A percentile compares a stretch with the other conserved stretches of the same genome.
Evolutionary conservation across 306 rosid genomes (phyloP).

Genomic region (Prunus mume): DNA sequence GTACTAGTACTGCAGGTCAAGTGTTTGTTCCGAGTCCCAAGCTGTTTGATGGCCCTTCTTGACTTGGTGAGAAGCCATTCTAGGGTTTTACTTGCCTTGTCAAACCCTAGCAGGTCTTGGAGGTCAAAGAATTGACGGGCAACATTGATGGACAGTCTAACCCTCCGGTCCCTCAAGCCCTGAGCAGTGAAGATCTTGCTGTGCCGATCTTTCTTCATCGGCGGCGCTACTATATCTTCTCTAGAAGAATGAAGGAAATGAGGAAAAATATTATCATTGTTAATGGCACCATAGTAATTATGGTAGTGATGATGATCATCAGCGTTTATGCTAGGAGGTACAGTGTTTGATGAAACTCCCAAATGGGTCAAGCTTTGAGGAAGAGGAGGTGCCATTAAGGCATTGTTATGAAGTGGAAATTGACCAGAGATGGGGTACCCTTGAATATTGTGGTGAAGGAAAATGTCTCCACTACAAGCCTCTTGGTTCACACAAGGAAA

Average conservation of each 20-base stretch:
- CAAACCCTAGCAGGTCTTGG: constrained; percentile 93
- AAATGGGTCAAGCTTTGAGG: constrained; percentile 3
- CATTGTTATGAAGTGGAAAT: constrained; percentile 25
- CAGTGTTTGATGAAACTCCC: not conserved
- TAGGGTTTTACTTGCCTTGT: constrained; percentile 88
- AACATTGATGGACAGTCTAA: constrained; percentile 74
- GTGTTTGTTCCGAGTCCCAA: constrained; percentile 16
- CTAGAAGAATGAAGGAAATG: constrained; percentile 20
- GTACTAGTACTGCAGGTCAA: not conserved
- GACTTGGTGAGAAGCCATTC: constrained; percentile 91
- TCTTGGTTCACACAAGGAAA: constrained; percentile 36
- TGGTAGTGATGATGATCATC: not conserved
- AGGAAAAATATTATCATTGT: constrained; percentile 25
- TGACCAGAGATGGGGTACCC: constrained; percentile 40
- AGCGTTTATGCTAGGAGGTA: not conserved
- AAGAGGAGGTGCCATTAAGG: constrained; percentile 8
- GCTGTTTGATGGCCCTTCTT: constrained; percentile 61
- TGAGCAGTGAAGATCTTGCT: constrained; percentile 95
- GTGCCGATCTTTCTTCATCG: constrained; percentile 72
- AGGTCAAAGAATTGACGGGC: constrained; percentile 95
- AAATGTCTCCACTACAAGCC: constrained; percentile 11
- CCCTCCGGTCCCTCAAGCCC: constrained; percentile 86
- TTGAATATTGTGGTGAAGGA: constrained; percentile 20
- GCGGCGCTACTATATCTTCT: constrained; percentile 13
- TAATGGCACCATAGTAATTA: not conserved